Evolutionary conservation across 345 rosid species (phyloP), one percentile per base, ranked within the genome.

Genomic region (Euphorbia pulcherrima): DNA sequence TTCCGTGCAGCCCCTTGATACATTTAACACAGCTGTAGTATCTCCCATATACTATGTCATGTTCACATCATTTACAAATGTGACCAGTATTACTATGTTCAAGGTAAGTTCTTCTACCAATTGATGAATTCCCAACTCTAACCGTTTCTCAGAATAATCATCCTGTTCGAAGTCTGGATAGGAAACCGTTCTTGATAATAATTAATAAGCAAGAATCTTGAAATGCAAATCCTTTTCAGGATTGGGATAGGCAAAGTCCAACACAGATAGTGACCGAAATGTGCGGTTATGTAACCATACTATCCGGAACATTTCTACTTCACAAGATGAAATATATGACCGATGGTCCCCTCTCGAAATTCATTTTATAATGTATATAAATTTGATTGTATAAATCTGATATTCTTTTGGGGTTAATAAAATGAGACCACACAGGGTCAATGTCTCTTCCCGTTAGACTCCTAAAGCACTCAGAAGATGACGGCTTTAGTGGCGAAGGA

Each of bases 1-100:
- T 23, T 24, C 14, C 0, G 17, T 80, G 80, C 94, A 89, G 96
- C 96, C 96, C 54, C 96, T 92, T 72, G 97, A 89, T 75, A 92
- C 94, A 71, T 92, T 92, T 79, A 89, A 87, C 81, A 86, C 96
- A 12, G 97, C 92, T 64, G 89, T 92, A 40, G 94, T 92, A 62
- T 92, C 96, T 67, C 97, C 97, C 8, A 89, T 92, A 78, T 92
- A 87, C 79, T 89, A 89, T 46, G 94, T 89, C 40, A 92, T 89
- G 92, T 92, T 92, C 78, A 89, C 97, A 30, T 84, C 96, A 27
- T 78, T 92, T 40, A 89, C 97, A 51, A 87, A 89, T 77, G 72
- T 87, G 78, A 94, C 96, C 27, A 89, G 96, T 74, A 88, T 92
- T 59, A 87, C 89, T 74, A 92, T 92, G 97, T 89, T 92, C 77